Evolutionary conservation across 208 protist genomes (phyloP).

Genomic region (Trichomonas tenax): DNA sequence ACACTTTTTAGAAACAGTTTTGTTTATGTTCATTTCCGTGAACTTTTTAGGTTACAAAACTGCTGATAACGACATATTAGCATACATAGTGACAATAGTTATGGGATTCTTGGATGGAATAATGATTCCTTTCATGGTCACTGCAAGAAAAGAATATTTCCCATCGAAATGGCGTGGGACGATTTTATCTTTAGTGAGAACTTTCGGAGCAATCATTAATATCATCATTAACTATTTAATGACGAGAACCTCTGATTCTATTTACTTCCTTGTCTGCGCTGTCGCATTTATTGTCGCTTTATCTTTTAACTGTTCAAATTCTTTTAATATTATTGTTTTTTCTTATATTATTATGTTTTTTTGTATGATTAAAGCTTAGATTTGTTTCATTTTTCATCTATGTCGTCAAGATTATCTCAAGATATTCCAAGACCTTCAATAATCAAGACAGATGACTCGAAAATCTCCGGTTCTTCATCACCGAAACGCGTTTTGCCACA

Average conservation of each 20-base stretch:
- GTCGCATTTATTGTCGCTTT: too few species aligned
- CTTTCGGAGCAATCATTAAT: background rate
- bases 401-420: background rate
- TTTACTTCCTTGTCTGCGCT: background rate
- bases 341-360: too few species aligned
- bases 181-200: background rate
- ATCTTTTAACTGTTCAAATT: too few species aligned
- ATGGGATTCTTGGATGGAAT: background rate
- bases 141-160: background rate
- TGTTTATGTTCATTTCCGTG: background rate
- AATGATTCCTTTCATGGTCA: background rate
- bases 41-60: background rate
- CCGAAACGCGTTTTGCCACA: background rate
- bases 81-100: background rate
- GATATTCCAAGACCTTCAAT: background rate
- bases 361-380: too few species aligned
- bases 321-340: too few species aligned
- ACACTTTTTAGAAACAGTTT: background rate
- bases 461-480: background rate
- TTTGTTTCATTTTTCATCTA: too few species aligned
- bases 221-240: background rate
- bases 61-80: background rate
- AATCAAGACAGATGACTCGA: background rate
- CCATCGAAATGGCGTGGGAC: background rate
- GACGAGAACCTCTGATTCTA: background rate